Evolutionary conservation across 257 asterid genomes (phyloP), one percentile per base, ranked within the genome.

Genomic region (Scutellaria baicalensis): DNA sequence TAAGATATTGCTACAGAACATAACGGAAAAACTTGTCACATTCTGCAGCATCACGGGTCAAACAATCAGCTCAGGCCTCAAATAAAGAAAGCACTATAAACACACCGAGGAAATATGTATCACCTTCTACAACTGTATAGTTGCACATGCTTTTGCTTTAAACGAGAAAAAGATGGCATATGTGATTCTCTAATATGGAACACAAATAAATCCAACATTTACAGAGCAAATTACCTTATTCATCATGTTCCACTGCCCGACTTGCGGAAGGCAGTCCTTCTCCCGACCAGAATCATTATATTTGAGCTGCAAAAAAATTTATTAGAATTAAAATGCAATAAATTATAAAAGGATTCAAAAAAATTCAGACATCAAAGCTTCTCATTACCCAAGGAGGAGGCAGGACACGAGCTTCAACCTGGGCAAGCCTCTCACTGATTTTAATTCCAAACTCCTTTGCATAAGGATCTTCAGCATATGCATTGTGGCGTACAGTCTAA

Each of bases 241-340:
- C 99, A 89, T 91, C 99, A 93, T 93, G 14, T 93, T 91, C 99
- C 99, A 93, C 59, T 94, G 97, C 18, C 99, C 99, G 69, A 91
- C 96, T 82, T 89, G 93, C 0, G 99, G 99, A 54, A 87, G 86
- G 61, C 97, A 91, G 65, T 91, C 96, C 77, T 77, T 94, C 84
- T 91, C 97, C 36, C 96, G 82, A 8, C 99, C 97, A 4, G 96
- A 85, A 56, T 94, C 99, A 69, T 91, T 95, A 80, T 94, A 94
- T 64, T 94, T 94, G 49, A 94, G 95, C 99, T 94, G 85, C 56
- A 83, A 65, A 68, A 33, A 12, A 16, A 17, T 70, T 59, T 62
- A 8, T 63, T 3, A 49, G 35, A 64, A 18, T 55, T 6, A 21
- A 40, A 8, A 42, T n/a, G 42, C 21, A 48, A 72, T n/a, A n/a